Conservation (phyloP, 805 yeast species). For the Myxozyma geophila region DNA sequence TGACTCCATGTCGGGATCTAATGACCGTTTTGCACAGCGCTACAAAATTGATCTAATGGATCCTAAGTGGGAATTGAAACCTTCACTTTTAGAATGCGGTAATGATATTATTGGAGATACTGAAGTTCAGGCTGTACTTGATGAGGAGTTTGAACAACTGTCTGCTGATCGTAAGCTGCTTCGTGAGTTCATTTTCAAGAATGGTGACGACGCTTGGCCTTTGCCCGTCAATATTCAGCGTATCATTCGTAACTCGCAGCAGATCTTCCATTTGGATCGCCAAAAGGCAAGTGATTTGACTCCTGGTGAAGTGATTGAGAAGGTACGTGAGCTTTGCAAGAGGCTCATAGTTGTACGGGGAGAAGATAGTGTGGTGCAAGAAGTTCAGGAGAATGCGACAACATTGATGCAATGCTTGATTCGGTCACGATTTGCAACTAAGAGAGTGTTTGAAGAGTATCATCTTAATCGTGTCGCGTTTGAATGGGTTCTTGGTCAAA, state of each 20-base stretch:
- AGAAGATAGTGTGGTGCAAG: conserved; percentile 66
- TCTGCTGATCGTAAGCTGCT: conserved; percentile 75
- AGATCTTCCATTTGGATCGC: conserved; percentile 91
- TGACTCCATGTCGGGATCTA: conserved; percentile 94
- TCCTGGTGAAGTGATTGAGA: conserved; percentile 73
- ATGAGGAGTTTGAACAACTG: conserved; percentile 82
- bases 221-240: conserved; percentile 96
- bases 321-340: conserved; percentile 70
- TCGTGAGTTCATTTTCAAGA: conserved; percentile 79
- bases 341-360: conserved; percentile 83
- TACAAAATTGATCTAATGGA: conserved; percentile 87
- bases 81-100: conserved; percentile 83
- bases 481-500: conserved; percentile 94
- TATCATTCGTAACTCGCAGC: conserved; percentile 95
- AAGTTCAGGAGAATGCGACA: conserved; percentile 93
- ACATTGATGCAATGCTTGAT: conserved; percentile 86
- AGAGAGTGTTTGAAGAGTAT: conserved; percentile 90
- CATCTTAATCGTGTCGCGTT: conserved; percentile 82
- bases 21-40: conserved; percentile 76
- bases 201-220: conserved; percentile 97
- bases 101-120: conserved; percentile 89
- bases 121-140: conserved; percentile 76
- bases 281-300: conserved; percentile 88
- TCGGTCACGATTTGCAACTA: conserved; percentile 88
- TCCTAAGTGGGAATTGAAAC: conserved; percentile 61